A percentile compares a stretch with the other conserved stretches of the same genome.
Evolutionary conservation across 1,139 yeast genomes (phyloP).

Genomic region (Hyphopichia khmerensis): DNA sequence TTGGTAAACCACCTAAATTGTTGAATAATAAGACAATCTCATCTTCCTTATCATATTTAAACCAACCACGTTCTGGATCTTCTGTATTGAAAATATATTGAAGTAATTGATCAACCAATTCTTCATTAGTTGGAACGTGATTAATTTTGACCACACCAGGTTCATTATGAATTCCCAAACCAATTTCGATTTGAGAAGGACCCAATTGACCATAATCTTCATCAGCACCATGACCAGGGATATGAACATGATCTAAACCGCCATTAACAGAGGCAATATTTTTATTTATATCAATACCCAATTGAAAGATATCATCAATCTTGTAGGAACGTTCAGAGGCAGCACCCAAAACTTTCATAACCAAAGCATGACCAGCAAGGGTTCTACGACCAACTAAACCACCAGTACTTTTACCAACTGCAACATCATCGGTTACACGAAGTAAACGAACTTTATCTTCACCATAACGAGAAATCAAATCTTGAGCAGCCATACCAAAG

Average conservation of each 20-base stretch:
- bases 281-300: slow-evolving; percentile 37
- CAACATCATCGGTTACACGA: slow-evolving; percentile 44
- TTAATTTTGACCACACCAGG: slow-evolving; percentile 45
- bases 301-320: slow-evolving; percentile 29
- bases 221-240: slow-evolving; percentile 43
- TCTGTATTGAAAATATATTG: slow-evolving; percentile 35
- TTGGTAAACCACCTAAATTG: slow-evolving; percentile 53
- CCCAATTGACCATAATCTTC: slow-evolving; percentile 23
- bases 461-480: slow-evolving; percentile 23
- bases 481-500: slow-evolving; percentile 36
- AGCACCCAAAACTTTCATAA: slow-evolving; percentile 47
- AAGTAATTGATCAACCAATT: slow-evolving; percentile 36
- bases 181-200: slow-evolving; percentile 43
- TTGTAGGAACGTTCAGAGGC: slow-evolving; percentile 38
- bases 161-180: slow-evolving; percentile 56
- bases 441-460: slow-evolving; percentile 18
- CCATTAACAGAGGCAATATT: slow-evolving; percentile 48
- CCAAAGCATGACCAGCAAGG: slow-evolving; percentile 45
- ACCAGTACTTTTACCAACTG: slow-evolving; percentile 44
- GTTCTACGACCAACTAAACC: slow-evolving; percentile 52
- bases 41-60: slow-evolving; percentile 34
- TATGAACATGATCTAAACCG: slow-evolving; percentile 52
- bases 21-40: slow-evolving; percentile 45
- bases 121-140: slow-evolving; percentile 42
- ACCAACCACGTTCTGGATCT: slow-evolving; percentile 41